A percentile compares a stretch with the other conserved stretches of the same genome.
phyloP scores from a whole-genome alignment of 1,284 basidiomycete genomes.

The Pyrrhoderma noxium region DNA sequence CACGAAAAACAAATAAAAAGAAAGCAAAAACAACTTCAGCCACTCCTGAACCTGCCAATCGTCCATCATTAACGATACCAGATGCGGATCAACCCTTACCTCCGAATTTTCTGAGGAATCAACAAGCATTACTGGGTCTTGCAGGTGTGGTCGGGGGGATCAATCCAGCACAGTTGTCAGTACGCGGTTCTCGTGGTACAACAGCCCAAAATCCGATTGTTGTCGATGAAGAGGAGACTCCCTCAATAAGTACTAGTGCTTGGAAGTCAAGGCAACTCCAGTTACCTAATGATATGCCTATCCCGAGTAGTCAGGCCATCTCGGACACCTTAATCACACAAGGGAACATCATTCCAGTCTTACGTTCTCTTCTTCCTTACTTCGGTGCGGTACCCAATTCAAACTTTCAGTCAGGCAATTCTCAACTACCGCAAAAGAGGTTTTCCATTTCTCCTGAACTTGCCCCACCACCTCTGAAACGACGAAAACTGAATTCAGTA shows the following conservation, averaged over 20 bases:
- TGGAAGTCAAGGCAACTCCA: constrained; percentile 16
- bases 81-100: constrained; percentile 52
- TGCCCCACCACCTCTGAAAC: constrained; percentile 35
- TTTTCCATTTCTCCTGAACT: neutral
- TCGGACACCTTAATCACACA: constrained; percentile 50
- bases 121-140: constrained; percentile 58
- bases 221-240: constrained; percentile 43
- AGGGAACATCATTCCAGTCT: constrained; percentile 58
- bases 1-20: constrained; percentile 19
- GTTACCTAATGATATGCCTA: constrained; percentile 29
- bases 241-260: constrained; percentile 27
- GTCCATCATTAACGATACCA: constrained; percentile 50
- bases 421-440: constrained; percentile 5
- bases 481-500: constrained; percentile 54
- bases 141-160: constrained; percentile 63
- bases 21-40: constrained; percentile 28
- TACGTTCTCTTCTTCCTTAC: constrained; percentile 21
- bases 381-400: constrained; percentile 5
- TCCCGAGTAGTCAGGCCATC: constrained; percentile 49
- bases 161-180: constrained; percentile 45
- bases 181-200: constrained; percentile 39
- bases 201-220: constrained; percentile 59
- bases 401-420: constrained; percentile 13
- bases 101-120: constrained; percentile 64
- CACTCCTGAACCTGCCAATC: constrained; percentile 32